These are phyloP conservation scores for Penicillium diatomitis DNA, from an alignment of 495 filamentous ascomycete genomes.

Conservation along the genomic window DNA sequence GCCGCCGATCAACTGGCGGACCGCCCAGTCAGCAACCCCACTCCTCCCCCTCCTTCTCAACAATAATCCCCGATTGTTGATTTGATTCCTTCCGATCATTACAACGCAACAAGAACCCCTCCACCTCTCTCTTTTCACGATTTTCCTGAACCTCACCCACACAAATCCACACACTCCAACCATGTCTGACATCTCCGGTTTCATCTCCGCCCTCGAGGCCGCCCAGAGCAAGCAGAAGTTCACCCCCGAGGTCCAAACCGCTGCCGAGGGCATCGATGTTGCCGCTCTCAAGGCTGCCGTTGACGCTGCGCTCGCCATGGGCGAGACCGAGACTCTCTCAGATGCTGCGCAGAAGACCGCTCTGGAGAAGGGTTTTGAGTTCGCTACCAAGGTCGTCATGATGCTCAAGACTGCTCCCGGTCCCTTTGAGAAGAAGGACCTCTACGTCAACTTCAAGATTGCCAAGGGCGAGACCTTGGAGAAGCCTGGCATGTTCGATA, in stretches of 20 bases:
- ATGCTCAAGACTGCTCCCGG: conserved; percentile 45
- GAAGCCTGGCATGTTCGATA: conserved; percentile 41
- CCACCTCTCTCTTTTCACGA: not conserved
- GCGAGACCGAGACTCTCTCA: conserved; percentile 8
- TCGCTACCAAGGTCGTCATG: conserved; percentile 45
- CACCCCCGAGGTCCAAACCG: conserved; percentile 24
- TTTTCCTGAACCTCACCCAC: not conserved
- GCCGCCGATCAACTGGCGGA: conserved; percentile 10
- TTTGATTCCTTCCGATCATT: not conserved
- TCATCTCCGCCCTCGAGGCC: conserved; percentile 23
- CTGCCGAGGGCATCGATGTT: conserved; percentile 20
- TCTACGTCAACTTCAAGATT: conserved; percentile 55
- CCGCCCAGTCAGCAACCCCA: conserved; percentile 14
- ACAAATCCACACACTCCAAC: conserved; percentile 4
- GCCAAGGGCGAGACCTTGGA: conserved; percentile 36
- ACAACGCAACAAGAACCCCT: conserved; percentile 2
- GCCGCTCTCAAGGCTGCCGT: conserved; percentile 20
- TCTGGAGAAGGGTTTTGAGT: conserved; percentile 25
- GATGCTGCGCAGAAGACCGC: conserved; percentile 13
- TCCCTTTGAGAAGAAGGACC: conserved; percentile 43
- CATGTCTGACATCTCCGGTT: conserved; percentile 26
- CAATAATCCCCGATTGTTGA: not conserved
- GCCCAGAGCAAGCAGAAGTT: conserved; percentile 25
- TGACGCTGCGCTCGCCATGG: conserved; percentile 12
- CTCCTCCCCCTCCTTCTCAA: conserved; percentile 15